These are phyloP conservation scores for Pilaira anomala DNA, from an alignment of 192 early-diverging fungal species.

Conservation along the genomic window DNA sequence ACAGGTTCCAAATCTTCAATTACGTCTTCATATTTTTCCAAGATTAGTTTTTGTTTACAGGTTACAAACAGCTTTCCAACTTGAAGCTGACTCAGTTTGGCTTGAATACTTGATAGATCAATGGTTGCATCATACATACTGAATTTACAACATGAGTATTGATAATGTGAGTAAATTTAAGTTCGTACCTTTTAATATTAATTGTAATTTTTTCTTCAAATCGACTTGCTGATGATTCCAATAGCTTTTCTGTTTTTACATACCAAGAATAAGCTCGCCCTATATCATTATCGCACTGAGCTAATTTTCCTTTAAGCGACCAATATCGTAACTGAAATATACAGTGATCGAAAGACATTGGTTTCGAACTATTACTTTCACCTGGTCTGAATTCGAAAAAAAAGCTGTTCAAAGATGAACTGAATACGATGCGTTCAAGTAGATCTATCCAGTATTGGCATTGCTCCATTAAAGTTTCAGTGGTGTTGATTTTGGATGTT, in stretches of 20 bases:
- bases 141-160: background rate
- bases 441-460: conserved; percentile 8
- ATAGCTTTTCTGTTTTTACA: background rate
- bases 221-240: background rate
- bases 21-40: background rate
- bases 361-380: background rate
- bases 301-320: background rate
- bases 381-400: background rate
- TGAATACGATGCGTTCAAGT: background rate
- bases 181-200: background rate
- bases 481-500: background rate
- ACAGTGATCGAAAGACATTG: too few relatives aligned
- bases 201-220: background rate
- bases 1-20: conserved; percentile 6
- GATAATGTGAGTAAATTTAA: background rate
- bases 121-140: conserved; percentile 4
- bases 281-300: conserved; percentile 3
- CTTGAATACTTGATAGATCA: background rate
- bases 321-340: conserved; percentile 5
- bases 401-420: background rate
- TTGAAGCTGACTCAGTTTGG: conserved; percentile 2
- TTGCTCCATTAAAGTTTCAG: background rate
- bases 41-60: background rate
- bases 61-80: background rate
- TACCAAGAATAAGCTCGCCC: conserved; percentile 10